Percentiles rank a stretch among this genome's conserved stretches.
Evolutionary conservation across 345 rosid species (phyloP).

Genomic region (Tarenaya hassleriana): DNA sequence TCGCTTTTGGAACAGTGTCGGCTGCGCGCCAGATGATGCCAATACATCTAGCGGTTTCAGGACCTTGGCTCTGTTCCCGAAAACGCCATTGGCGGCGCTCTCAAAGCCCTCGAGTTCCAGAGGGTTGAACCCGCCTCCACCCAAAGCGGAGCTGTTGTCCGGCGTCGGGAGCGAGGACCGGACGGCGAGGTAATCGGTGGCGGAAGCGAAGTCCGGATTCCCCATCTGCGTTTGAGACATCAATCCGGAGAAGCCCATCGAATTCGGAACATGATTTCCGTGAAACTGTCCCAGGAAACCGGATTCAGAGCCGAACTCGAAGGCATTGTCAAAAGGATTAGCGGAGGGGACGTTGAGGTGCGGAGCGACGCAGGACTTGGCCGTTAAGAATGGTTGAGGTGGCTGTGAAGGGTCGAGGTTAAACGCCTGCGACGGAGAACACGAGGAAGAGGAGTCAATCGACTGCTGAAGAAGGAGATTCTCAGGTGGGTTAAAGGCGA

Average conservation of each 20-base stretch:
- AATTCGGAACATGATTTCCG: constrained; percentile 30
- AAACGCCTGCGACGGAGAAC: constrained; percentile 59
- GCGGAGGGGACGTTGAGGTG: constrained; percentile 34
- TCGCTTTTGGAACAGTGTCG: constrained; percentile 78
- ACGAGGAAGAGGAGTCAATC: constrained; percentile 59
- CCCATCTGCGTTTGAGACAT: constrained; percentile 31
- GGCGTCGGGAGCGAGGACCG: constrained; percentile 35
- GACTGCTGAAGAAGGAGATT: constrained; percentile 41
- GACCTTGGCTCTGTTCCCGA: constrained; percentile 36
- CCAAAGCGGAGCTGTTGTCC: constrained; percentile 26
- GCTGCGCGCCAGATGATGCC: constrained; percentile 50
- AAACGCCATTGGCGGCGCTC: constrained; percentile 32
- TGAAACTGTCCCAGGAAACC: constrained; percentile 40
- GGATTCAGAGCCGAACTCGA: constrained; percentile 52
- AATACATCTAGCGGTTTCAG: constrained; percentile 54
- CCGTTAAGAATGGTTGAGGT: constrained; percentile 29
- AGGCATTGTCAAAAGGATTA: constrained; percentile 53
- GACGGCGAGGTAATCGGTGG: constrained; percentile 40
- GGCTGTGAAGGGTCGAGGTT: constrained; percentile 44
- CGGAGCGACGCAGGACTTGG: constrained; percentile 37
- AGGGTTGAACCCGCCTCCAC: constrained; percentile 30
- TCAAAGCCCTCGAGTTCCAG: constrained; percentile 49
- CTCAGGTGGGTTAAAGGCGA: constrained; percentile 34
- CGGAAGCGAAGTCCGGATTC: constrained; percentile 35
- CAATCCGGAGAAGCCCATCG: constrained; percentile 35